phyloP scores from a whole-genome alignment of 441 rosid genomes.

The Bocquillonia castaneifolia region DNA sequence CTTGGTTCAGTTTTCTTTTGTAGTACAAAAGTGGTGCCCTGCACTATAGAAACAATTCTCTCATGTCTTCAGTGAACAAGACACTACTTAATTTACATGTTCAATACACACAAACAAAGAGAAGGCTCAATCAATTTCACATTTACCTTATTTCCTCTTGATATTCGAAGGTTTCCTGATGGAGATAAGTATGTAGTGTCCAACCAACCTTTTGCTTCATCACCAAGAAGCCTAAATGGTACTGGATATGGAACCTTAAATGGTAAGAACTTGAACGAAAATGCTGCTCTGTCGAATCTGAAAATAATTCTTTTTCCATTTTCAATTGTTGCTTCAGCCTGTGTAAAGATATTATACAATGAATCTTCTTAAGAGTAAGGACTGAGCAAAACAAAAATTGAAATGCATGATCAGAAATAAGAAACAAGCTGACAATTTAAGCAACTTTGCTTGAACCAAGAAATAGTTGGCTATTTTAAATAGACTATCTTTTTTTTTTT shows the following conservation, averaged over 20 bases:
- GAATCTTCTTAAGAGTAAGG: no score
- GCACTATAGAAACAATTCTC: conserved; percentile 49
- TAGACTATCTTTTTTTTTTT: no score
- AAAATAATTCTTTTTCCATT: conserved; percentile 66
- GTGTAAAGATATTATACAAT: conserved; percentile 14
- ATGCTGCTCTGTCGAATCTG: conserved; percentile 74
- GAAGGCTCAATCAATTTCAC: conserved; percentile 10
- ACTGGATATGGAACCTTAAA: conserved; percentile 93
- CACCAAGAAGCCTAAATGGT: conserved; percentile 90
- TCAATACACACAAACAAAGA: neutral
- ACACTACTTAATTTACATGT: neutral
- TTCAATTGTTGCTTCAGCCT: conserved; percentile 75
- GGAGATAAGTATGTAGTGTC: conserved; percentile 79
- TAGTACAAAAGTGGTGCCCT: conserved; percentile 95
- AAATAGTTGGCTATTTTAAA: no score
- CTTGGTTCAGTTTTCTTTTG: conserved; percentile 80
- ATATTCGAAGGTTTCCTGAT: conserved; percentile 82
- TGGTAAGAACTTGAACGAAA: conserved; percentile 70
- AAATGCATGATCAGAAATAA: no score
- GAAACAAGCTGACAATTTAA: no score
- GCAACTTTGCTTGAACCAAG: no score
- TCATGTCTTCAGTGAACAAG: conserved; percentile 21
- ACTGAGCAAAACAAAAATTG: no score
- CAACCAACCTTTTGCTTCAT: conserved; percentile 94
- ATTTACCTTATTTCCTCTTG: conserved; percentile 88